phyloP scores from a whole-genome alignment of 169 alveolate species.

The Plasmodium knowlesi region DNA sequence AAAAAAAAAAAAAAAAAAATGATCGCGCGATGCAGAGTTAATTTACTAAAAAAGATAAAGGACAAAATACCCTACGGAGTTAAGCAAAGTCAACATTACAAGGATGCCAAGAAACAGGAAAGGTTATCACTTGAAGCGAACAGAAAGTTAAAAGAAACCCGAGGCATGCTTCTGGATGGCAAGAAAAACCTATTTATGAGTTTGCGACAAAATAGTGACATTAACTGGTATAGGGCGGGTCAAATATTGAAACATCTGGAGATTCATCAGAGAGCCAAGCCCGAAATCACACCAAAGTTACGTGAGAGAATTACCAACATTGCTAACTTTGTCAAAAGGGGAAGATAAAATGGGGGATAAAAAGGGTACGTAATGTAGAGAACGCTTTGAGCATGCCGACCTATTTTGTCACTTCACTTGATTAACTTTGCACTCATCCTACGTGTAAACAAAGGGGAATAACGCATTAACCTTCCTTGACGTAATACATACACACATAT shows the following conservation, averaged over 20 bases:
- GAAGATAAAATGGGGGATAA: conserved; percentile 5
- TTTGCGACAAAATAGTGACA: conserved; percentile 82
- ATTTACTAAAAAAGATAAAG: conserved; percentile 30
- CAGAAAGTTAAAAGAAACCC: conserved; percentile 79
- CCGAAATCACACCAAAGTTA: conserved; percentile 71
- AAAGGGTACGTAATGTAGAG: background rate
- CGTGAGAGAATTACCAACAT: conserved; percentile 78
- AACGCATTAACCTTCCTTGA: background rate
- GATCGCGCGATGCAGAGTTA: conserved; percentile 14
- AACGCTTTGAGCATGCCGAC: background rate
- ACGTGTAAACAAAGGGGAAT: background rate
- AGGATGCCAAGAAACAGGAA: conserved; percentile 82
- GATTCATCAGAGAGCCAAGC: conserved; percentile 81
- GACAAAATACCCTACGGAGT: conserved; percentile 73
- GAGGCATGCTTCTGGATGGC: conserved; percentile 84
- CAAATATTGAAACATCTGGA: conserved; percentile 84
- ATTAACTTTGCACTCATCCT: background rate
- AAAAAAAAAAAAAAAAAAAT: conserved; percentile 10
- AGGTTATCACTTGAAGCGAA: conserved; percentile 80
- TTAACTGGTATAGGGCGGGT: conserved; percentile 83
- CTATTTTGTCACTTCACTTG: background rate
- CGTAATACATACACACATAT: background rate
- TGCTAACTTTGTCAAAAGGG: conserved; percentile 78
- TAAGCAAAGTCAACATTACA: conserved; percentile 80
- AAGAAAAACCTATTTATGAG: conserved; percentile 81